Conservation (phyloP, 306 rosid genomes). For the Medicago arabica region DNA sequence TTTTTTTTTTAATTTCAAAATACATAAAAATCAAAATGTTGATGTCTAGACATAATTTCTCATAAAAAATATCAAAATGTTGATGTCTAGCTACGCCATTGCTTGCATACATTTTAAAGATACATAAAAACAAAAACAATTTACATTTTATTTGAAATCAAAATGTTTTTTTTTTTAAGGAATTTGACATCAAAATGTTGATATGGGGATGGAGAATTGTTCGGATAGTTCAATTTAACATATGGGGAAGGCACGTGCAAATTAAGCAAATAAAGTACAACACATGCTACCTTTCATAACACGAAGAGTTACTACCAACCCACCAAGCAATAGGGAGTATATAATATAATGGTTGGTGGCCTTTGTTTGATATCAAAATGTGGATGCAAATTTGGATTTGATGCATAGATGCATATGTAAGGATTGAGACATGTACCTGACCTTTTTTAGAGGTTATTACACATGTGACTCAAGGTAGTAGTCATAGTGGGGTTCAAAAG, state of each 20-base stretch:
- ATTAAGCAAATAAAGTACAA: not conserved
- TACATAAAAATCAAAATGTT: no score
- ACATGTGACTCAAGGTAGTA: not conserved
- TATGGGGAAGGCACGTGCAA: not conserved
- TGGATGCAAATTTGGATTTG: constrained; percentile 20
- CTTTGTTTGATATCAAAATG: not conserved
- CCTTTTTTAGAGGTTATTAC: not conserved
- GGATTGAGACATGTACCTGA: constrained; percentile 26
- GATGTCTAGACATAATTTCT: no score
- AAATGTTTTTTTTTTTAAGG: no score
- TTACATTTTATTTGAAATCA: no score
- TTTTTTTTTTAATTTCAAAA: no score
- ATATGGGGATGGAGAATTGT: no score
- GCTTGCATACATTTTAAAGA: no score
- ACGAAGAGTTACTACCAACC: constrained; percentile 36
- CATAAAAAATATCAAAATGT: no score
- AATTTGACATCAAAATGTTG: no score
- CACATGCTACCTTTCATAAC: constrained; percentile 28
- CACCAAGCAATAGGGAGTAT: constrained; percentile 30
- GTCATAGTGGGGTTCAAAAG: constrained; percentile 24
- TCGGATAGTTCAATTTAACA: no score
- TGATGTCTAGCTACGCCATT: no score
- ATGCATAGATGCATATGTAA: not conserved
- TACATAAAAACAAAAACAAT: no score
- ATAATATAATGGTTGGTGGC: not conserved